A percentile compares a stretch with the other conserved stretches of the same genome.
Conservation (phyloP, 2,329 filamentous ascomycete genomes). For the Parastagonospora nodorum region DNA sequence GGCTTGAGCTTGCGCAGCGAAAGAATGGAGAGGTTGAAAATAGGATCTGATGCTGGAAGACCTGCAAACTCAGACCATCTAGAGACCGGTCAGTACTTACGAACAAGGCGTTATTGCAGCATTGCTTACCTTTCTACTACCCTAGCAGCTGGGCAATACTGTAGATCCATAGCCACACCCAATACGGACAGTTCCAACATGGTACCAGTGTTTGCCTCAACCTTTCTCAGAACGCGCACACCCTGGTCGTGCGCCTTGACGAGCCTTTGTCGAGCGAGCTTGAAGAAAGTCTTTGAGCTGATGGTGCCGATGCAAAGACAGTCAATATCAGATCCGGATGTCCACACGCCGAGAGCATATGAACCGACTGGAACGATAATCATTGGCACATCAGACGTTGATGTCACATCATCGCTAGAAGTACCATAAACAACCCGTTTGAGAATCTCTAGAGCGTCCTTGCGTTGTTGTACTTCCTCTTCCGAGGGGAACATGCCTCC, state of each 20-base stretch:
- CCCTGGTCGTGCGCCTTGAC: slow-evolving; percentile 51
- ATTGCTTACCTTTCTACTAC: slow-evolving; percentile 56
- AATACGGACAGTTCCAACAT: slow-evolving; percentile 68
- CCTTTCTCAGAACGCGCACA: slow-evolving; percentile 61
- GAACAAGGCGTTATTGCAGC: neutral
- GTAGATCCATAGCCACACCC: slow-evolving; percentile 65
- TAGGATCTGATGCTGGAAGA: slow-evolving; percentile 56
- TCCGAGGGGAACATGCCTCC: slow-evolving; percentile 53
- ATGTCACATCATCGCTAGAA: slow-evolving; percentile 10
- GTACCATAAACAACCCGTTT: slow-evolving; percentile 50
- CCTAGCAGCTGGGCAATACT: slow-evolving; percentile 66
- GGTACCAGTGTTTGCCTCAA: slow-evolving; percentile 63
- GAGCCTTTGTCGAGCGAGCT: slow-evolving; percentile 61
- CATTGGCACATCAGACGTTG: slow-evolving; percentile 44
- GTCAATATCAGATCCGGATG: slow-evolving; percentile 65
- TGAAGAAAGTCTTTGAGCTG: slow-evolving; percentile 65
- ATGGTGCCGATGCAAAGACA: slow-evolving; percentile 68
- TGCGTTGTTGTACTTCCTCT: slow-evolving; percentile 50
- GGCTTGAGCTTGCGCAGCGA: slow-evolving; percentile 68
- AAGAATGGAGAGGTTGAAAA: slow-evolving; percentile 61
- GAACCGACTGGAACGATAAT: slow-evolving; percentile 68
- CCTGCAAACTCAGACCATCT: slow-evolving; percentile 48
- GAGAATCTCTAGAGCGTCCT: slow-evolving; percentile 54
- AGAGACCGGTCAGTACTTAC: slow-evolving; percentile 8
- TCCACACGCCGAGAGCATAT: slow-evolving; percentile 68